These are phyloP conservation scores for Protomyces inundatus DNA, from an alignment of 1,139 yeast species.

Conservation along the genomic window DNA sequence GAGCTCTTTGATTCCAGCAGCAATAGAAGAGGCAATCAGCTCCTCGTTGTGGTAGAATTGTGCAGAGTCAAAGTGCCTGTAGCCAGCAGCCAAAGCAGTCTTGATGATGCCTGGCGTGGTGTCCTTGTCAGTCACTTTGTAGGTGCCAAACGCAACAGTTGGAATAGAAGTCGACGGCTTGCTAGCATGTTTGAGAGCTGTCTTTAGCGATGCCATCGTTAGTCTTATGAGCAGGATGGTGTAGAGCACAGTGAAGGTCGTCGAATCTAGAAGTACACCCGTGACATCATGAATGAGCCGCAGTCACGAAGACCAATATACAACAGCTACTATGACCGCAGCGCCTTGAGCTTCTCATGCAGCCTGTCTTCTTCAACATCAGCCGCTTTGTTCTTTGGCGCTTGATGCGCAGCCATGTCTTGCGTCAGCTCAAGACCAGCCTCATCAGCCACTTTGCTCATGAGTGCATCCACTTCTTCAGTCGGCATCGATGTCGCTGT, in stretches of 20 bases:
- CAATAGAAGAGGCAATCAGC: conserved; percentile 51
- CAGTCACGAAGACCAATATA: no score
- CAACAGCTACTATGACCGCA: background rate
- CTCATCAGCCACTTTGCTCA: conserved; percentile 95
- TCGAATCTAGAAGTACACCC: no score
- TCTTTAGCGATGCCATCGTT: background rate
- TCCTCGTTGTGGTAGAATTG: conserved; percentile 50
- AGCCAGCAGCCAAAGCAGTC: conserved; percentile 29
- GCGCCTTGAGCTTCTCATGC: conserved; percentile 17
- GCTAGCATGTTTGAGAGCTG: background rate
- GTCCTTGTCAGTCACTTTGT: background rate
- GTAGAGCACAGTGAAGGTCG: no score
- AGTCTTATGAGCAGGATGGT: background rate
- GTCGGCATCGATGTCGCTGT: conserved; percentile 89
- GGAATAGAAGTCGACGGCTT: background rate
- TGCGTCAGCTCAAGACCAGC: conserved; percentile 93
- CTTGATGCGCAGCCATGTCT: conserved; percentile 48
- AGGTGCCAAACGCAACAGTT: background rate
- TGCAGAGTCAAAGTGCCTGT: conserved; percentile 47
- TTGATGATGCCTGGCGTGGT: background rate
- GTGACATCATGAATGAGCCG: no score
- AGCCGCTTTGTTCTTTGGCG: conserved; percentile 7
- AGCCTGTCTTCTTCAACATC: conserved; percentile 14
- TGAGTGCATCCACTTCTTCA: conserved; percentile 85
- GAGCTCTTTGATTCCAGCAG: conserved; percentile 49